Evolutionary conservation across 495 filamentous ascomycete genomes (phyloP), one percentile per base, ranked within the genome.

Genomic region (Hypoxylon crocopeplum): DNA sequence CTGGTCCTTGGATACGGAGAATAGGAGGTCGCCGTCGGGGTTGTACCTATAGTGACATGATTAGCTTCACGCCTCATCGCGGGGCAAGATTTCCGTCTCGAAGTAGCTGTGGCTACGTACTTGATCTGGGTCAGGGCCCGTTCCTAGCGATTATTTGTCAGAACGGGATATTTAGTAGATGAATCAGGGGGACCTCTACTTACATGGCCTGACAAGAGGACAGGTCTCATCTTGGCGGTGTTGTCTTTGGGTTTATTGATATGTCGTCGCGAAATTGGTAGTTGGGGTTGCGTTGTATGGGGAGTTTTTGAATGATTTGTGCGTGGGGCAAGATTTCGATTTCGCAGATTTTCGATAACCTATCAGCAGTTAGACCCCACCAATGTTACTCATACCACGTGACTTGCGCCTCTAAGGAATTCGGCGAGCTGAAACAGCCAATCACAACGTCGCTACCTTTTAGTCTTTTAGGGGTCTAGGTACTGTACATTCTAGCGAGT

Each of bases 101-200:
- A 37, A 3, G n/a, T 38, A 17, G 13, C 6, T 38, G 11, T 5
- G n/a, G 13, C 34, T 38, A 67, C 82, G 56, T 78, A 91, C 87
- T 92, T 96, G 76, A 98, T 95, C 75, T 99, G 94, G 69, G 92
- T 98, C 73, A 99, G 83, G 76, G 94, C 93, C 79, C 94, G 92
- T 83, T 98, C 95, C 68, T 70, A 36, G n/a, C 7, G 7, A 10
- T 34, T 44, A 39, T 37, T 84, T 87, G 63, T 55, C 33, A 59
- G 64, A 34, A 46, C 52, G 38, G 21, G 8, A 29, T 34, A 10
- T 21, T 8, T 44, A 19, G 64, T 25, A 50, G 56, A 52, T 63
- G 59, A 70, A 71, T 55, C 62, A 66, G 58, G 13, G 45, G 34
- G 39, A 46, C 56, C 77, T 82, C 65, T 78, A 88, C 89, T 70